phyloP scores from a whole-genome alignment of 345 rosid species.

The Salix brachista region DNA sequence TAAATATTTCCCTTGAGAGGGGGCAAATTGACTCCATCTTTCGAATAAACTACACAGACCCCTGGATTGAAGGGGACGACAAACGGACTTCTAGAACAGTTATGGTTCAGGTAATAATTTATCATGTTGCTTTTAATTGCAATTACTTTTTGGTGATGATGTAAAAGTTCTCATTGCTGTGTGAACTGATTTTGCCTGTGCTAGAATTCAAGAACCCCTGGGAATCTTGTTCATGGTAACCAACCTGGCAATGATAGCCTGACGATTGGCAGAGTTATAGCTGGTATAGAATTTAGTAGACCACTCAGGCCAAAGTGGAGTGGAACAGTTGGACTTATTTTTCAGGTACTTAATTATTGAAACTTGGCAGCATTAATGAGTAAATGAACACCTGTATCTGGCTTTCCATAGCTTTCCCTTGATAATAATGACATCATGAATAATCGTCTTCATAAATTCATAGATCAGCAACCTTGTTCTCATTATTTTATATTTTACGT shows the following conservation, averaged over 20 bases:
- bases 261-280: conserved; percentile 76
- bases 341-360: conserved; percentile 54
- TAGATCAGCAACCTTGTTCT: not conserved
- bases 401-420: not conserved
- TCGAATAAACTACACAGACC: conserved; percentile 89
- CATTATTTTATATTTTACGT: not conserved
- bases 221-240: conserved; percentile 88
- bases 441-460: not conserved
- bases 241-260: conserved; percentile 61
- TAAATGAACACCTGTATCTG: not conserved
- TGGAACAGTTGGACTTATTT: conserved; percentile 76
- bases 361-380: not conserved
- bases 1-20: conserved; percentile 82
- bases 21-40: conserved; percentile 94
- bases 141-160: not conserved
- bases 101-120: conserved; percentile 68
- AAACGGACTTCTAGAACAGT: conserved; percentile 86
- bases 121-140: not conserved
- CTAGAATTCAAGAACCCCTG: conserved; percentile 93
- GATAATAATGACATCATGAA: not conserved
- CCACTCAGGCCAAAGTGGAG: conserved; percentile 97
- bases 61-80: conserved; percentile 98
- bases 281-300: conserved; percentile 80
- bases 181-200: conserved; percentile 21
- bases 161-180: not conserved